These are phyloP conservation scores for Lichtheimia corymbifera DNA, from an alignment of 371 early-diverging fungal species.

Conservation along the genomic window DNA sequence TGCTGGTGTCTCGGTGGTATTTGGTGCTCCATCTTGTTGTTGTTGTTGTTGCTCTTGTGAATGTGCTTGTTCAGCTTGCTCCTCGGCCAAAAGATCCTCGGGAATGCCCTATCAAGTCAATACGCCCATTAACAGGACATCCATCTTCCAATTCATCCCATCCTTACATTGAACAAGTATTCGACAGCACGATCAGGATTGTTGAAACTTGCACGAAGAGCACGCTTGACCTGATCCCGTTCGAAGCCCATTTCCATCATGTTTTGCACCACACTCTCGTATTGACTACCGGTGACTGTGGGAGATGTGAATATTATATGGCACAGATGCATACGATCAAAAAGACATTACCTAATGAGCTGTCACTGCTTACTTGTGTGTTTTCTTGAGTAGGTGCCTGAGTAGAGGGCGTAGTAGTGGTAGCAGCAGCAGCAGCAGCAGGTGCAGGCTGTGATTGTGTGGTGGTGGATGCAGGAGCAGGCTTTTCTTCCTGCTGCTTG, in stretches of 20 bases:
- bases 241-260: conserved; percentile 97
- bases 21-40: conserved; percentile 14
- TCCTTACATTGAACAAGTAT: conserved; percentile 84
- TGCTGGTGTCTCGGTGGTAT: background rate
- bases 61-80: conserved; percentile 8
- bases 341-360: conserved; percentile 13
- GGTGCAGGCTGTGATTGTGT: conserved; percentile 19
- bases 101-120: conserved; percentile 51
- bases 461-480: conserved; percentile 23
- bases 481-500: conserved; percentile 13
- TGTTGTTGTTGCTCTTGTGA: conserved; percentile 15
- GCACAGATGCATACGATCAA: too few species aligned
- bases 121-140: too few species aligned
- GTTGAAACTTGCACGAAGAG: conserved; percentile 95
- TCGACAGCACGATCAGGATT: conserved; percentile 97
- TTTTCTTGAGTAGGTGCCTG: background rate
- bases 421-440: conserved; percentile 18
- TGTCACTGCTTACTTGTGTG: background rate
- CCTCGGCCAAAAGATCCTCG: conserved; percentile 28
- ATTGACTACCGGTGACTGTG: conserved; percentile 68
- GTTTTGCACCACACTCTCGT: conserved; percentile 78
- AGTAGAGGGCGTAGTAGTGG: background rate
- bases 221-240: conserved; percentile 81
- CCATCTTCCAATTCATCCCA: background rate
- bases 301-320: background rate